Conservation (phyloP, 768 basidiomycete genomes). For the Calocybe cyanea region DNA sequence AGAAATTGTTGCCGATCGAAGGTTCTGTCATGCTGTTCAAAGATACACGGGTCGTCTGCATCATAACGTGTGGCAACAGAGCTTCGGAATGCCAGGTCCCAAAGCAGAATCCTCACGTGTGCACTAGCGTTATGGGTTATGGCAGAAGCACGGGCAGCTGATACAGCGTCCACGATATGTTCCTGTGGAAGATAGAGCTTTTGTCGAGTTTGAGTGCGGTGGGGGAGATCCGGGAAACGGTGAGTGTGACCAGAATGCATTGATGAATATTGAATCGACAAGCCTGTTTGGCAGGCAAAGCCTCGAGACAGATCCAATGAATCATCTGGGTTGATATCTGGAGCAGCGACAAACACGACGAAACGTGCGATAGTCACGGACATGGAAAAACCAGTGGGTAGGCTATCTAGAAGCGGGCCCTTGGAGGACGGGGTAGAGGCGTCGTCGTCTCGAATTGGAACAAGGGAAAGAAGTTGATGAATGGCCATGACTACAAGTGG, state of each 20-base stretch:
- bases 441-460: conserved; percentile 22
- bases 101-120: conserved; percentile 40
- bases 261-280: conserved; percentile 55
- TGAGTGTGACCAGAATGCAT: conserved; percentile 36
- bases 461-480: conserved; percentile 42
- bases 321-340: conserved; percentile 75
- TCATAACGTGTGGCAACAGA: conserved; percentile 65
- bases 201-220: conserved; percentile 43
- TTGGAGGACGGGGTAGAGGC: conserved; percentile 7
- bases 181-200: conserved; percentile 55
- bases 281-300: conserved; percentile 51
- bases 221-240: conserved; percentile 30
- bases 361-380: conserved; percentile 59
- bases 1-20: conserved; percentile 43
- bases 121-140: conserved; percentile 33
- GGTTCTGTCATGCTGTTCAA: conserved; percentile 47
- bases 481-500: conserved; percentile 51
- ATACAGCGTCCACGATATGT: conserved; percentile 39
- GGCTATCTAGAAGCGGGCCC: conserved; percentile 29
- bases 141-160: conserved; percentile 33
- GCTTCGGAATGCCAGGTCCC: conserved; percentile 51
- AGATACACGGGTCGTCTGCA: conserved; percentile 60
- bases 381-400: conserved; percentile 54
- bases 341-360: conserved; percentile 68
- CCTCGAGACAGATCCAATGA: conserved; percentile 66